Conservation (phyloP, 169 alveolate species). For the Plasmodium adleri region DNA sequence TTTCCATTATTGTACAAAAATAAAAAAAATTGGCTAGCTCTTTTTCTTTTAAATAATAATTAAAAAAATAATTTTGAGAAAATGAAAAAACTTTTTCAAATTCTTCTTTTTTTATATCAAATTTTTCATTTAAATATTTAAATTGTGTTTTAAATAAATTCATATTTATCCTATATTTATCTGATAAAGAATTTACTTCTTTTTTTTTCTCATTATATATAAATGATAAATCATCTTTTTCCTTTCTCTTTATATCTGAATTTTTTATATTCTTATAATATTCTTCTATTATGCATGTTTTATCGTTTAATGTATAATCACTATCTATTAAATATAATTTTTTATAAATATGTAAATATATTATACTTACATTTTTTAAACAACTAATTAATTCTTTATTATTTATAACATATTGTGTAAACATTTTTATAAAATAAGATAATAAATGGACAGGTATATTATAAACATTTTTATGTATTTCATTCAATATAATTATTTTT, state of each 20-base stretch:
- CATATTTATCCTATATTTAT: slow-evolving; percentile 32
- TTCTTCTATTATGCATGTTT: slow-evolving; percentile 44
- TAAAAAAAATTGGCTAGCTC: slow-evolving; percentile 58
- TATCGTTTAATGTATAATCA: slow-evolving; percentile 39
- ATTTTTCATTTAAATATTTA: slow-evolving; percentile 43
- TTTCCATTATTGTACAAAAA: slow-evolving; percentile 32
- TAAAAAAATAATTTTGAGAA: slow-evolving; percentile 53
- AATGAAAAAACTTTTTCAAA: slow-evolving; percentile 32
- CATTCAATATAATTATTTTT: slow-evolving; percentile 12
- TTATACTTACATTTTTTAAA: slow-evolving; percentile 36
- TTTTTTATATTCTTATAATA: slow-evolving; percentile 27
- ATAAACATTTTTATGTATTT: slow-evolving; percentile 25
- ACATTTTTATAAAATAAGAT: slow-evolving; percentile 39
- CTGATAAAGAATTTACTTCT: slow-evolving; percentile 50
- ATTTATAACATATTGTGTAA: slow-evolving; percentile 28
- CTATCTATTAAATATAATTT: slow-evolving; percentile 19
- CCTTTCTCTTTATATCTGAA: slow-evolving; percentile 1
- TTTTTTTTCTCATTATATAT: slow-evolving; percentile 57
- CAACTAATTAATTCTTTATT: slow-evolving; percentile 34
- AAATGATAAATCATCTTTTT: slow-evolving; percentile 38
- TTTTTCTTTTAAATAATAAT: slow-evolving; percentile 69
- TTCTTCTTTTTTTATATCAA: slow-evolving; percentile 45
- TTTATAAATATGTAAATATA: slow-evolving; percentile 40
- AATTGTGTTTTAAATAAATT: slow-evolving; percentile 20
- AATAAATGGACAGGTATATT: slow-evolving; percentile 38